A percentile compares a stretch with the other conserved stretches of the same genome.
phyloP scores from a whole-genome alignment of 805 yeast genomes.

The Pichia ethanolica region DNA sequence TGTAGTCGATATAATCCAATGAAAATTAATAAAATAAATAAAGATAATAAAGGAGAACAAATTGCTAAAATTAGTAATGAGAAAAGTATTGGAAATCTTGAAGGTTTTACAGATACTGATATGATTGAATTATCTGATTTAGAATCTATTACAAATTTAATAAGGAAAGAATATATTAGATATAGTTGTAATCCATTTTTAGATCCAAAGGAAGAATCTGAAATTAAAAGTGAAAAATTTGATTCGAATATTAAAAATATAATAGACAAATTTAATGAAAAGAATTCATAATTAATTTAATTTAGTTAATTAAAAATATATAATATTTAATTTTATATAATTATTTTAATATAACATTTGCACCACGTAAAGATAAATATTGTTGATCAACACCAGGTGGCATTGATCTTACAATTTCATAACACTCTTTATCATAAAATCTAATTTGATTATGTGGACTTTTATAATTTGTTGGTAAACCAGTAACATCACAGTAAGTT shows the following conservation, averaged over 20 bases:
- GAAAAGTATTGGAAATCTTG: slow-evolving; percentile 1
- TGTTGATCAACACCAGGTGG: slow-evolving; percentile 92
- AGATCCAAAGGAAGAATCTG: slow-evolving; percentile 22
- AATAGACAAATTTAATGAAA: slow-evolving; percentile 20
- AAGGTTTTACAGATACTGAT: slow-evolving; percentile 11
- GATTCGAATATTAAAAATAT: slow-evolving; percentile 22
- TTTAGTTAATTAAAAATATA: background rate
- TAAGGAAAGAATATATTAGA: slow-evolving; percentile 49
- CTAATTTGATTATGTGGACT: slow-evolving; percentile 69
- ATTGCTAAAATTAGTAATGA: slow-evolving; percentile 25
- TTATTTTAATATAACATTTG: slow-evolving; percentile 69
- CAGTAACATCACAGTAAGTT: slow-evolving; percentile 91
- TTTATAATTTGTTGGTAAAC: slow-evolving; percentile 70
- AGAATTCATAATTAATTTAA: slow-evolving; percentile 15
- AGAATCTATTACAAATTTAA: slow-evolving; percentile 29
- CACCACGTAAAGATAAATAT: slow-evolving; percentile 78
- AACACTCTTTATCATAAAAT: slow-evolving; percentile 78
- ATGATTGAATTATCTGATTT: slow-evolving; percentile 12
- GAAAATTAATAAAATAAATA: background rate
- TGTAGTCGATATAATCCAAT: slow-evolving; percentile 16
- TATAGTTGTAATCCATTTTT: slow-evolving; percentile 60
- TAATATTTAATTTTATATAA: background rate
- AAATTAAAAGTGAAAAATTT: slow-evolving; percentile 26
- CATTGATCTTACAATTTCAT: slow-evolving; percentile 66
- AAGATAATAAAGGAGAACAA: slow-evolving; percentile 8